Evolutionary conservation across 257 asterid genomes (phyloP), one percentile per base, ranked within the genome.

Genomic region (Leonotis leonurus): DNA sequence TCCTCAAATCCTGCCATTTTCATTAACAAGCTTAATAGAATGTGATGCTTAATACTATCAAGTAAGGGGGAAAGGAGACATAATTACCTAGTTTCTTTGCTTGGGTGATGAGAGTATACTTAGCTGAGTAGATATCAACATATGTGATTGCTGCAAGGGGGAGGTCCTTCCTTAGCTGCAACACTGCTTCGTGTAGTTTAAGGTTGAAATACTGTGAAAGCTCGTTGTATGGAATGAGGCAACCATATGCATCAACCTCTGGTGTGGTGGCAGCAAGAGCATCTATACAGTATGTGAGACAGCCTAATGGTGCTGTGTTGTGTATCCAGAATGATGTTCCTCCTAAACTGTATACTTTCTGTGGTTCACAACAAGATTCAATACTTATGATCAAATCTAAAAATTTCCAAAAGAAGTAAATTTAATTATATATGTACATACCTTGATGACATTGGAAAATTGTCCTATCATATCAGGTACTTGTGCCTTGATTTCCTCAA

Each of bases 241-340:
- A 88, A 0, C 96, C 94, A 44, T 60, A 59, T 17, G 69, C 48
- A 29, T 88, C 96, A 3, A 81, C 59, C 73, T 81, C 83, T 32
- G 85, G 77, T 27, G 84, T 80, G 18, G 84, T 69, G 46, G 77
- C 73, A 7, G 44, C 2, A 49, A 68, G 39, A 75, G 74, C 72
- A 62, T 81, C 87, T 80, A 85, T 57, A 27, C 81, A 65, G 18
- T 80, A 85, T 3, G 94, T 90, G 35, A 82, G 45, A 58, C 94
- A 87, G 14, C 95, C 94, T 2, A 66, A 83, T 0, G 90, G 90
- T 33, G 83, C 87, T 1, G 95, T 87, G 65, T 85, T 87, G 75
- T 87, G 95, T 69, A 87, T 80, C 93, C 86, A 80, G 66, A 87
- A 87, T 1, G 83, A 62, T 58, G 85, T 75, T 45, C 88, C 95